These are phyloP conservation scores for Hsuehochloa calcarea DNA, from an alignment of 176 grass and related monocot species.

Conservation along the genomic window DNA sequence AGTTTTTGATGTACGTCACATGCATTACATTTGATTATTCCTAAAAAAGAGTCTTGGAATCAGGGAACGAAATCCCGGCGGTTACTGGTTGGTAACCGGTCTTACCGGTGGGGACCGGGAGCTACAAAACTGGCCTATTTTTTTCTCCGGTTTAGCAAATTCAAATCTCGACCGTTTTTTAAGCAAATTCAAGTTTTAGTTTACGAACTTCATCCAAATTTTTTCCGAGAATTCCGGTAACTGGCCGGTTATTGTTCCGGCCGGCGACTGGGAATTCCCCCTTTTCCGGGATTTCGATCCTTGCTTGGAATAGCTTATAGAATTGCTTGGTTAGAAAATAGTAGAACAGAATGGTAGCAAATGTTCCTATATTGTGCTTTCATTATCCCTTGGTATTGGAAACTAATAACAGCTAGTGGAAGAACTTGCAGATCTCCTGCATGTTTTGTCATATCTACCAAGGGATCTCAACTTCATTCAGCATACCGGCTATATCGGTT, in stretches of 20 bases:
- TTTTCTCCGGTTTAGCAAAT: too few relatives aligned
- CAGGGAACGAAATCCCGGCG: too few relatives aligned
- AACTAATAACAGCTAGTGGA: neutral
- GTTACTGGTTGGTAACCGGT: too few relatives aligned
- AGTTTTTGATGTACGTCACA: neutral
- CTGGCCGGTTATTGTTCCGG: too few relatives aligned
- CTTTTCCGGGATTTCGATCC: too few relatives aligned
- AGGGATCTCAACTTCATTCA: conserved; percentile 96
- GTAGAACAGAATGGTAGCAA: neutral
- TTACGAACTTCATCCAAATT: too few relatives aligned
- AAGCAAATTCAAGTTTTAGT: too few relatives aligned
- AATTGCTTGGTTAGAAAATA: conserved; percentile 2
- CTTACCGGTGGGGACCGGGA: too few relatives aligned
- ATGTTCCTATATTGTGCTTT: neutral
- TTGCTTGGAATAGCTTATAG: neutral
- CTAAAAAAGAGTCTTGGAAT: neutral
- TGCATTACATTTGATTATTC: neutral
- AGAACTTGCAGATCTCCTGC: conserved; percentile 72
- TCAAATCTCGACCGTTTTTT: too few relatives aligned
- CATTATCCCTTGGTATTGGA: neutral
- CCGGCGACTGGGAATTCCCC: too few relatives aligned
- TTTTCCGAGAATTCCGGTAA: too few relatives aligned
- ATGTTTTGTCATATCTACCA: conserved; percentile 91
- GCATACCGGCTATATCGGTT: conserved; percentile 87
- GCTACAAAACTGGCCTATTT: too few relatives aligned